Conservation (phyloP, 164 flowering plant genomes). For the Brasenia schreberi region DNA sequence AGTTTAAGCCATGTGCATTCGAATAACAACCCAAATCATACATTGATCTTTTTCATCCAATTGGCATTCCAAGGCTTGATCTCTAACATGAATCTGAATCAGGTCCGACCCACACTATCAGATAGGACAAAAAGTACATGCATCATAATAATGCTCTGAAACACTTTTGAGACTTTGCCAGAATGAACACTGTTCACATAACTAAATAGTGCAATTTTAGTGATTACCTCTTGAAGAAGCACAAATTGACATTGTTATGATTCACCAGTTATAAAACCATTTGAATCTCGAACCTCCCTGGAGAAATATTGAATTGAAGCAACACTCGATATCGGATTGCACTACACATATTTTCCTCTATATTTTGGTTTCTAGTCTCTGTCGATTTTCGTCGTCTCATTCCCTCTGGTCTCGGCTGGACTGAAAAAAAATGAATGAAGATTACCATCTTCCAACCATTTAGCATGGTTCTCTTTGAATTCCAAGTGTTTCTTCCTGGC, state of each 20-base stretch:
- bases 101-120: too few relatives aligned
- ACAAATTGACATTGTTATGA: background rate
- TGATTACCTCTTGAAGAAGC: too few relatives aligned
- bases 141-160: too few relatives aligned
- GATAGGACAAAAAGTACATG: too few relatives aligned
- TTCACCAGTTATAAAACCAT: background rate
- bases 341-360: constrained; percentile 82
- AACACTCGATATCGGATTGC: background rate
- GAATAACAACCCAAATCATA: too few relatives aligned
- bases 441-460: constrained; percentile 94
- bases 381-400: constrained; percentile 15
- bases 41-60: too few relatives aligned
- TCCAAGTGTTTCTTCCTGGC: constrained; percentile 65
- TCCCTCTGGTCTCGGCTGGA: constrained; percentile 21
- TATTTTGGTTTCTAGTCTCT: constrained; percentile 75
- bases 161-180: too few relatives aligned
- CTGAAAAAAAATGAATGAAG: constrained; percentile 83
- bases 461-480: constrained; percentile 77
- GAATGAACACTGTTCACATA: too few relatives aligned
- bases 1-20: too few relatives aligned
- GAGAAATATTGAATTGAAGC: background rate
- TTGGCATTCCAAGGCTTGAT: too few relatives aligned
- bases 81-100: too few relatives aligned
- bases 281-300: background rate
- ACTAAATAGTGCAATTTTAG: too few relatives aligned